Conservation (phyloP, 2,329 filamentous ascomycete species). For the Xylariaceae sp. region DNA sequence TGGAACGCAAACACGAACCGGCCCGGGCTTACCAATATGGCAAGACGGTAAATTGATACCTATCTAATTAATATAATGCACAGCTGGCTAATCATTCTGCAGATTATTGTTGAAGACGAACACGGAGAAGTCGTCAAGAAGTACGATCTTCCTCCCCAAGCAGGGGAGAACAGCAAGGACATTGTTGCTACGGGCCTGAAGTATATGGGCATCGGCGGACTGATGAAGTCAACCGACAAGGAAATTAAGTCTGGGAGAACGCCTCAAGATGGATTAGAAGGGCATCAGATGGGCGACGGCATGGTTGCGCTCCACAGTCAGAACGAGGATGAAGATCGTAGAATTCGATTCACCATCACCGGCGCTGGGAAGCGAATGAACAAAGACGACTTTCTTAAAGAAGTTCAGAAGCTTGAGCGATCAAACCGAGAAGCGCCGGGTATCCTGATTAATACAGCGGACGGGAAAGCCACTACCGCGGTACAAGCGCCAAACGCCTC, state of each 20-base stretch:
- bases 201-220: constrained; percentile 50
- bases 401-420: constrained; percentile 68
- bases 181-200: constrained; percentile 46
- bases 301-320: constrained; percentile 42
- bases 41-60: constrained; percentile 56
- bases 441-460: constrained; percentile 45
- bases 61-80: neutral
- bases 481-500: neutral
- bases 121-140: constrained; percentile 83
- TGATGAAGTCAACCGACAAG: constrained; percentile 41
- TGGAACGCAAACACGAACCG: constrained; percentile 58
- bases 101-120: constrained; percentile 84
- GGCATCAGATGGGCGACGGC: constrained; percentile 37
- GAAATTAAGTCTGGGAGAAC: constrained; percentile 29
- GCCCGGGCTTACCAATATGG: constrained; percentile 84
- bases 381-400: constrained; percentile 73
- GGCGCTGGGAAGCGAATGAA: constrained; percentile 71
- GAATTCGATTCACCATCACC: constrained; percentile 72
- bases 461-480: constrained; percentile 5
- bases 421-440: constrained; percentile 55
- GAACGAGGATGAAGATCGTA: constrained; percentile 62
- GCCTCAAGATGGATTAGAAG: constrained; percentile 26
- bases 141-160: constrained; percentile 65
- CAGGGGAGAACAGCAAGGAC: constrained; percentile 40
- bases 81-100: neutral